These are phyloP conservation scores for Rhizopus microsporus DNA, from an alignment of 371 early-diverging fungal genomes.

Conservation along the genomic window DNA sequence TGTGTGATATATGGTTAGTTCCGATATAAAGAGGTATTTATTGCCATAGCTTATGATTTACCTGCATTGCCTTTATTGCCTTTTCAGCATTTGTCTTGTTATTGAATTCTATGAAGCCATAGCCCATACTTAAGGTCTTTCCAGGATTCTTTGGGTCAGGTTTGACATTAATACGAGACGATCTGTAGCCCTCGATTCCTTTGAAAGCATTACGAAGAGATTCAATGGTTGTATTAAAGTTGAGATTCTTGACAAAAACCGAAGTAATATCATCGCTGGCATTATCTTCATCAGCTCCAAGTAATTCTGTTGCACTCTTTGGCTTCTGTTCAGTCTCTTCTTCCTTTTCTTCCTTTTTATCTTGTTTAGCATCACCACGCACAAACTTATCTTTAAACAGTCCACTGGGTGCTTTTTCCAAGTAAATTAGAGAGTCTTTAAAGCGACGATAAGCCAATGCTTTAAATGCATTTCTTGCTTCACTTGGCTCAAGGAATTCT, in stretches of 20 bases:
- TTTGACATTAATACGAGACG: conserved; percentile 78
- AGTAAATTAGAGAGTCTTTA: conserved; percentile 86
- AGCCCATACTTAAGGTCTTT: conserved; percentile 89
- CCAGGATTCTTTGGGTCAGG: conserved; percentile 78
- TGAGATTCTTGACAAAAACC: conserved; percentile 93
- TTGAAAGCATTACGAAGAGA: conserved; percentile 71
- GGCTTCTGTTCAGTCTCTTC: conserved; percentile 23
- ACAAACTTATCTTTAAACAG: conserved; percentile 74
- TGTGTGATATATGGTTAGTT: not conserved
- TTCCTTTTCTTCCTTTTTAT: conserved; percentile 28
- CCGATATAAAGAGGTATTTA: not conserved
- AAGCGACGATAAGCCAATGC: conserved; percentile 89
- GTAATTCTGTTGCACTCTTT: conserved; percentile 42
- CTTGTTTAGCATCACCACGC: conserved; percentile 16
- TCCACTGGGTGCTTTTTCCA: conserved; percentile 92
- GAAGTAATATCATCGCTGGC: conserved; percentile 64
- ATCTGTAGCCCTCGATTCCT: conserved; percentile 71
- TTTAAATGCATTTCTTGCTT: conserved; percentile 89
- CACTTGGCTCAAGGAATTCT: conserved; percentile 87
- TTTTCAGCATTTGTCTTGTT: conserved; percentile 74
- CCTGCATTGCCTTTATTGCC: conserved; percentile 84
- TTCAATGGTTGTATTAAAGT: conserved; percentile 84
- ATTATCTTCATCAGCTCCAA: conserved; percentile 34
- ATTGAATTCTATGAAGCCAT: conserved; percentile 95
- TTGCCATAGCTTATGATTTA: not conserved